Conservation (phyloP, 2,329 filamentous ascomycete species). For the Penicillium sp. region DNA sequence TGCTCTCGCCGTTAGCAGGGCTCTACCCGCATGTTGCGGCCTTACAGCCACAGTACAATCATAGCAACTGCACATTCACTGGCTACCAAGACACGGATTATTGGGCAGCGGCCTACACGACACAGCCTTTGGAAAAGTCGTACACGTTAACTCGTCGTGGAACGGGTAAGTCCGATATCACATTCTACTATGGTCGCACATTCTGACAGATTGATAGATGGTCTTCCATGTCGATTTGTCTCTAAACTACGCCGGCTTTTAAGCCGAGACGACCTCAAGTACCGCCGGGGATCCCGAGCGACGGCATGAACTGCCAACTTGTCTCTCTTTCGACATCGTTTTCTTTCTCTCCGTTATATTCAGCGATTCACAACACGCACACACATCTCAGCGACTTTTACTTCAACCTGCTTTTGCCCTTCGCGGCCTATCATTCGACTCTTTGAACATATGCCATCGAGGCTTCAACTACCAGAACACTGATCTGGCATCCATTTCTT, state of each 20-base stretch:
- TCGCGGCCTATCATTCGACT: not conserved
- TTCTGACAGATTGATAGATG: conserved; percentile 25
- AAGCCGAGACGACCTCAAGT: conserved; percentile 33
- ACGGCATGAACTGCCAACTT: conserved; percentile 11
- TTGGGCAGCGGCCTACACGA: conserved; percentile 35
- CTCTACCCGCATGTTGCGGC: conserved; percentile 42
- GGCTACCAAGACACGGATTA: conserved; percentile 32
- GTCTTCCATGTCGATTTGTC: conserved; percentile 30
- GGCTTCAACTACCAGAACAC: not conserved
- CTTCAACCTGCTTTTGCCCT: not conserved
- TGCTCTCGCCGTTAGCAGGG: conserved; percentile 33
- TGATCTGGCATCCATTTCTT: conserved; percentile 1
- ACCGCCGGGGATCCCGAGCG: conserved; percentile 22
- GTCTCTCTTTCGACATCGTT: conserved; percentile 2
- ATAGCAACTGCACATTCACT: conserved; percentile 29
- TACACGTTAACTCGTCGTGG: conserved; percentile 20
- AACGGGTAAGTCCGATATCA: conserved; percentile 26
- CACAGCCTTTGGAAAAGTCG: conserved; percentile 25
- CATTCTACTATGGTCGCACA: conserved; percentile 5
- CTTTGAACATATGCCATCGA: not conserved
- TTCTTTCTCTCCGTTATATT: conserved; percentile 1
- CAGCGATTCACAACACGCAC: not conserved
- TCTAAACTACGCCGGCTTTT: conserved; percentile 36
- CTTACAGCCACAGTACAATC: conserved; percentile 36
- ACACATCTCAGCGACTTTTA: not conserved